Conservation (phyloP, 139 green algal genomes). For the Chlorella sorokiniana region DNA sequence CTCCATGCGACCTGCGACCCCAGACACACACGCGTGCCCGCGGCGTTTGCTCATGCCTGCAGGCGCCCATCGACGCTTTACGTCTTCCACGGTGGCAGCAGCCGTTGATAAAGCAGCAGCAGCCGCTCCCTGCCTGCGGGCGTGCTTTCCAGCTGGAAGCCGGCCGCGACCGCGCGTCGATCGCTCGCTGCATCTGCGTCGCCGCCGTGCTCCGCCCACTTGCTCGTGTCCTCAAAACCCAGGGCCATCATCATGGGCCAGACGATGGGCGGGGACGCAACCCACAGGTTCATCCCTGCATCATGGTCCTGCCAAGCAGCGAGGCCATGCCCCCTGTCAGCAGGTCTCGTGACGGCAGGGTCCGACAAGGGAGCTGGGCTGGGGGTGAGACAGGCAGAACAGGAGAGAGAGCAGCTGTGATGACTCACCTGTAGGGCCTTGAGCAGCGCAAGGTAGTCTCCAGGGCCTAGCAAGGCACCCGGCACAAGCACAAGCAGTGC, state of each 20-base stretch:
- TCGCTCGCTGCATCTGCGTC: background rate
- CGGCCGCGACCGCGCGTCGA: background rate
- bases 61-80: no score
- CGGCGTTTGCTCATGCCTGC: no score
- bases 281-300: constrained; percentile 9
- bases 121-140: background rate
- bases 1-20: background rate
- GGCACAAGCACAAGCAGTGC: constrained; percentile 25
- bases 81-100: no score
- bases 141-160: constrained; percentile 15
- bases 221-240: background rate
- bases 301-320: background rate
- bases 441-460: constrained; percentile 30
- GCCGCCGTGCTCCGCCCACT: background rate
- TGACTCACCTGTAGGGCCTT: background rate
- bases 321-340: no score
- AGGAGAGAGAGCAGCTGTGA: no score
- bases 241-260: constrained; percentile 2
- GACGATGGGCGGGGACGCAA: constrained; percentile 1
- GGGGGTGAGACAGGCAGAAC: no score
- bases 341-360: no score
- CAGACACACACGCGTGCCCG: background rate
- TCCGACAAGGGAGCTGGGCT: no score
- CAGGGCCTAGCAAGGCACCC: constrained; percentile 4
- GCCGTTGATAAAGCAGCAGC: no score